These are phyloP conservation scores for Oryza officinalis DNA, from an alignment of 176 grass and related monocot genomes.

Conservation along the genomic window DNA sequence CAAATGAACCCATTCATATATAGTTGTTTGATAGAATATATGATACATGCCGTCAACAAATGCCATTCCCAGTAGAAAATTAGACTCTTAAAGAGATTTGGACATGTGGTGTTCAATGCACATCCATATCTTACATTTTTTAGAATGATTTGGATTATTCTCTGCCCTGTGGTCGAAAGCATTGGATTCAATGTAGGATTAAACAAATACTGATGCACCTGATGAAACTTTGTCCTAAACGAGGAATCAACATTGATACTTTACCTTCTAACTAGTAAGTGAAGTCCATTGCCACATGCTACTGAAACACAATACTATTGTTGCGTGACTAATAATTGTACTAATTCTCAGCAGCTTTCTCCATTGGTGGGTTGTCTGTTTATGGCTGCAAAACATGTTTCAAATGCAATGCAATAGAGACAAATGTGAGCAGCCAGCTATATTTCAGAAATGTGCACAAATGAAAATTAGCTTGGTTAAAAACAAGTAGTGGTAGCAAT, in stretches of 20 bases:
- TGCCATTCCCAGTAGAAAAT: neutral
- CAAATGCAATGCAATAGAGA: neutral
- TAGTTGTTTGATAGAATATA: slow-evolving; percentile 11
- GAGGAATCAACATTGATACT: neutral
- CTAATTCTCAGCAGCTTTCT: neutral
- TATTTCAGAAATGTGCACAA: neutral
- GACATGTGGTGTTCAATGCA: neutral
- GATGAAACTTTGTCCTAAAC: neutral
- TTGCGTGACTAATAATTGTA: no score
- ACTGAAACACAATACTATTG: no score
- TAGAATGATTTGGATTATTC: neutral
- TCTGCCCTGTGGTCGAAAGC: neutral
- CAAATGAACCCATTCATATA: neutral
- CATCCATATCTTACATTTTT: neutral
- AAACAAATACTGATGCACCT: neutral
- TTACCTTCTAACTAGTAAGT: neutral
- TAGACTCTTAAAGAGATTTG: neutral
- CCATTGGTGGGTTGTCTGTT: neutral
- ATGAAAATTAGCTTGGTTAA: neutral
- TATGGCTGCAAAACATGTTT: neutral
- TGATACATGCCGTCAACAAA: neutral
- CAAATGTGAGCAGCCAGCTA: neutral
- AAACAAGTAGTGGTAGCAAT: no score
- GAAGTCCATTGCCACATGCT: no score
- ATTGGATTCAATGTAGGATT: neutral